phyloP scores from a whole-genome alignment of 345 rosid species.

The Pistacia atlantica region DNA sequence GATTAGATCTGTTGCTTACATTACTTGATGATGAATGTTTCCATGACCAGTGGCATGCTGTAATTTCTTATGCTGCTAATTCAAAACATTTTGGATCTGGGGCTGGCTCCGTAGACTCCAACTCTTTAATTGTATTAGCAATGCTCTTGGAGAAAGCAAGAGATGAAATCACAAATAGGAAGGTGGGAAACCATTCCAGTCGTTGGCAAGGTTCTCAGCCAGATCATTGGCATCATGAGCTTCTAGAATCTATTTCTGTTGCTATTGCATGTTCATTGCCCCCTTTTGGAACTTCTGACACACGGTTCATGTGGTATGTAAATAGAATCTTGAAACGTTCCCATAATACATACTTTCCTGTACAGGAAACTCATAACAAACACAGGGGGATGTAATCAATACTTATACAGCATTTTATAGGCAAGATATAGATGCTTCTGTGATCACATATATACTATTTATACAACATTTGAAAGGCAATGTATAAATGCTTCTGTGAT shows the following conservation, averaged over 20 bases:
- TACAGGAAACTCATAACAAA: background rate
- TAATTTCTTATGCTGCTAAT: slow-evolving; percentile 57
- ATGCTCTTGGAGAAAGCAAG: slow-evolving; percentile 76
- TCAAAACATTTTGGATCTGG: slow-evolving; percentile 35
- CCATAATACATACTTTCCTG: background rate
- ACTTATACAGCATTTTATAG: background rate
- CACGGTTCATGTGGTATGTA: slow-evolving; percentile 69
- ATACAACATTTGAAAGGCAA: background rate
- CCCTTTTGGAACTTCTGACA: slow-evolving; percentile 45
- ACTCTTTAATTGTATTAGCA: slow-evolving; percentile 45
- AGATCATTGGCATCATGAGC: slow-evolving; percentile 74
- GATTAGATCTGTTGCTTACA: slow-evolving; percentile 73
- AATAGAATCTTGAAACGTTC: background rate
- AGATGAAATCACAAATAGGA: slow-evolving; percentile 48
- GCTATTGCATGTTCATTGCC: slow-evolving; percentile 47
- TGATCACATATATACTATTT: background rate
- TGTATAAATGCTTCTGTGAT: background rate
- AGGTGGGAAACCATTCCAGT: slow-evolving; percentile 37
- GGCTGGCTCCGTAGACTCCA: slow-evolving; percentile 33
- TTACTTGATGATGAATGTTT: slow-evolving; percentile 79
- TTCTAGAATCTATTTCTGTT: slow-evolving; percentile 76
- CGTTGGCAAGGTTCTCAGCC: slow-evolving; percentile 46
- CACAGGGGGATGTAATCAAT: background rate
- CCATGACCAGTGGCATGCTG: slow-evolving; percentile 69
- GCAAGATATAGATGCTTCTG: background rate